Conservation (phyloP, 495 filamentous ascomycete species). For the Glutinoglossum americanum region DNA sequence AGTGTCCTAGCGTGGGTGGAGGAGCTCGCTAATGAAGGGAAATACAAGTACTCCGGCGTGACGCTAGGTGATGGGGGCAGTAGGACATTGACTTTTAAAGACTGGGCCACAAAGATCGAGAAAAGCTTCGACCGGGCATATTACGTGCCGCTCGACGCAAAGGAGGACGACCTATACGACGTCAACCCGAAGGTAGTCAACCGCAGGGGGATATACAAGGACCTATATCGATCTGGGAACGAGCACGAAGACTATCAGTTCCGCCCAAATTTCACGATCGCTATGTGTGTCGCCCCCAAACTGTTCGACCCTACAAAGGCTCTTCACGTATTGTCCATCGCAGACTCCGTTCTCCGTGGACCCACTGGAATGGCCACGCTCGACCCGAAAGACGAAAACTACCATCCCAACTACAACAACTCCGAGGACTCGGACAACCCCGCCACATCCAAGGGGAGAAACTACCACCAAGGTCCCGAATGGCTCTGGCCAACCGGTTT, state of each 20-base stretch:
- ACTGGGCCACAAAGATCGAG: conserved; percentile 70
- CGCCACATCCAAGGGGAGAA: conserved; percentile 73
- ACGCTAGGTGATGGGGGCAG: conserved; percentile 29
- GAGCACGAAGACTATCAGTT: conserved; percentile 97
- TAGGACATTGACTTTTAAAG: conserved; percentile 43
- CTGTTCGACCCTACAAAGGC: conserved; percentile 65
- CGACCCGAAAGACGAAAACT: conserved; percentile 78
- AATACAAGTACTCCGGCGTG: conserved; percentile 53
- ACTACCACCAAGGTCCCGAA: conserved; percentile 96
- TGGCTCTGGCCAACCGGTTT: conserved; percentile 98
- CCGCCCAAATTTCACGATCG: conserved; percentile 81
- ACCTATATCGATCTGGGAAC: conserved; percentile 77
- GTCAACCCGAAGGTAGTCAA: conserved; percentile 61
- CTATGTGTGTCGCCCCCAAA: conserved; percentile 81
- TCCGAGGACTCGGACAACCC: conserved; percentile 81
- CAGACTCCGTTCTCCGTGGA: conserved; percentile 58
- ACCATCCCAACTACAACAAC: conserved; percentile 85
- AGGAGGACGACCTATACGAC: conserved; percentile 54
- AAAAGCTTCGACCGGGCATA: conserved; percentile 76
- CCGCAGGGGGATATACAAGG: conserved; percentile 92
- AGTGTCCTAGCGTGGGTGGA: conserved; percentile 69
- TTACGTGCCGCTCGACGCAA: conserved; percentile 48
- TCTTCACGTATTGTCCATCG: conserved; percentile 51
- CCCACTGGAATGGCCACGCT: conserved; percentile 92
- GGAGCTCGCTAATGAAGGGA: conserved; percentile 36